phyloP scores from a whole-genome alignment of 495 filamentous ascomycete species.

The Aspergillus ostianus region DNA sequence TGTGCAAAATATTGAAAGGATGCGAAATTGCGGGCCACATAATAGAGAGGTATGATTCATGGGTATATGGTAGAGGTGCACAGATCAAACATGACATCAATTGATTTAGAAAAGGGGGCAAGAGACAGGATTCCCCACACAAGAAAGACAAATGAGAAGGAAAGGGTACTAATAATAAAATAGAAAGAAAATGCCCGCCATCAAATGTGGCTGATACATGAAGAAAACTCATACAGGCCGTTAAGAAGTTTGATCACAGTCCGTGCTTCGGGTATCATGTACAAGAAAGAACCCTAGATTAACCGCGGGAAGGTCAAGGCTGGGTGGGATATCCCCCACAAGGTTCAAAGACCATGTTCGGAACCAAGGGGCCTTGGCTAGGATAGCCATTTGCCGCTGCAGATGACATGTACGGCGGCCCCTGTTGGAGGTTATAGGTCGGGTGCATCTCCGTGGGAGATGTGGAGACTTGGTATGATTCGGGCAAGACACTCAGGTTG shows the following conservation, averaged over 20 bases:
- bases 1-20: background rate
- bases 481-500: conserved; percentile 24
- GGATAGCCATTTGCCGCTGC: conserved; percentile 16
- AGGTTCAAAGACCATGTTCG: conserved; percentile 13
- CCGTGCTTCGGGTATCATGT: conserved; percentile 9
- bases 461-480: conserved; percentile 24
- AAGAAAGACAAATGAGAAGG: background rate
- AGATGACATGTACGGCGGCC: conserved; percentile 16
- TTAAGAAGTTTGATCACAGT: conserved; percentile 2
- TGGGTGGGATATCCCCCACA: conserved; percentile 17
- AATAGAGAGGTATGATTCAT: background rate
- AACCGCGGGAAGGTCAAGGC: background rate
- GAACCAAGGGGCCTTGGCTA: conserved; percentile 15
- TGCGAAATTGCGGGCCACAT: background rate
- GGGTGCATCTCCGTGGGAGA: conserved; percentile 23
- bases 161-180: conserved; percentile 6
- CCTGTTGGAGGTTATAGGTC: conserved; percentile 13
- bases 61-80: background rate
- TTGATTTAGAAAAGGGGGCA: background rate
- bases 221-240: background rate
- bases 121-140: background rate
- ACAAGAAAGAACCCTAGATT: conserved; percentile 4
- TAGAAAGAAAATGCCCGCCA: background rate
- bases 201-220: background rate
- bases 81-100: background rate